Percentiles rank a stretch among this genome's conserved stretches.
phyloP scores from a whole-genome alignment of 371 early-diverging fungal species.

The Syncephalis fuscata region DNA sequence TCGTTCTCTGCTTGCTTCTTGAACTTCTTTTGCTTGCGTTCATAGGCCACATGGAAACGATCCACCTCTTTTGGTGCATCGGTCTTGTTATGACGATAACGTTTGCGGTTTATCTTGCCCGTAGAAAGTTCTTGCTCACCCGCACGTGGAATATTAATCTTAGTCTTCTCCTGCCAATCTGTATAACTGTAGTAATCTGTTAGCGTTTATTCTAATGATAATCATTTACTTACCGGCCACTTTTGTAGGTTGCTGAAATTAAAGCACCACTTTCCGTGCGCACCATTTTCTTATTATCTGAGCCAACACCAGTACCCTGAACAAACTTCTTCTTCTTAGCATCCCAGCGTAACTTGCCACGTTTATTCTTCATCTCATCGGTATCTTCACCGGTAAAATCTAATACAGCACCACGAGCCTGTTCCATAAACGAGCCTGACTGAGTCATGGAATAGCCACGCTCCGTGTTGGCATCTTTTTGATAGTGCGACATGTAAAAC shows the following conservation, averaged over 20 bases:
- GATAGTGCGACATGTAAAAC: constrained; percentile 76
- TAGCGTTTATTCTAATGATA: too few relatives aligned
- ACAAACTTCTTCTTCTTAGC: constrained; percentile 85
- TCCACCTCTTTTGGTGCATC: constrained; percentile 43
- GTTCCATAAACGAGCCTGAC: constrained; percentile 59
- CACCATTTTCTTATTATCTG: constrained; percentile 91
- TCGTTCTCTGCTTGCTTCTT: constrained; percentile 15
- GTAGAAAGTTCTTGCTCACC: constrained; percentile 71
- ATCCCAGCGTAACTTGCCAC: constrained; percentile 75
- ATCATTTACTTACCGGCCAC: constrained; percentile 54
- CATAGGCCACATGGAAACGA: constrained; percentile 37
- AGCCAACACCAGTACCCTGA: constrained; percentile 63
- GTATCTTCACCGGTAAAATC: constrained; percentile 77
- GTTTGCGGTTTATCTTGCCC: constrained; percentile 21
- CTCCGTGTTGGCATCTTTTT: constrained; percentile 78
- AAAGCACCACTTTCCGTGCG: constrained; percentile 80
- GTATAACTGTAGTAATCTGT: constrained; percentile 34
- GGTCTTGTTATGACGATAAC: constrained; percentile 40
- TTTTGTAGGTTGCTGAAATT: constrained; percentile 80
- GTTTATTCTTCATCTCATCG: constrained; percentile 29
- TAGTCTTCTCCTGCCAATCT: constrained; percentile 81
- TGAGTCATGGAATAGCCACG: constrained; percentile 73
- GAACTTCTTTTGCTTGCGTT: constrained; percentile 45
- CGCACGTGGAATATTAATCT: constrained; percentile 52
- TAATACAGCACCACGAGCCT: constrained; percentile 58